phyloP scores from a whole-genome alignment of 164 flowering plant species.

The Kingdonia uniflora region DNA sequence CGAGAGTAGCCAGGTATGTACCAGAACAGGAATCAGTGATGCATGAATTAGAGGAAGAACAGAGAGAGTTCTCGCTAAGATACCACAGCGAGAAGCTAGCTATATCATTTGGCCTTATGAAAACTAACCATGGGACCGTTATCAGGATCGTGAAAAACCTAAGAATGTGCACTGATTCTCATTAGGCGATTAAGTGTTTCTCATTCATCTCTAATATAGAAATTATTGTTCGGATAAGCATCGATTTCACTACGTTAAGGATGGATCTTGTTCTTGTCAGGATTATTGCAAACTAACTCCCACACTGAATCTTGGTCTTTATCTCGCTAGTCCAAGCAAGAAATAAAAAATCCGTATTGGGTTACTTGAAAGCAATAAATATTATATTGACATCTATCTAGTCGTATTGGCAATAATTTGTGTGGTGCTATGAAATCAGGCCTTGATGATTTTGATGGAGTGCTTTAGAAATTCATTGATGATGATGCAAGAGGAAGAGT shows the following conservation, averaged over 20 bases:
- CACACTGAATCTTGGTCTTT: too few species aligned
- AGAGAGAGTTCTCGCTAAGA: slow-evolving; percentile 50
- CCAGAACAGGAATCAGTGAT: slow-evolving; percentile 40
- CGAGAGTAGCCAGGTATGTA: slow-evolving; percentile 45
- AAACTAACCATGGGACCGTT: slow-evolving; percentile 20
- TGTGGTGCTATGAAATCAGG: too few species aligned
- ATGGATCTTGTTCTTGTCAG: slow-evolving; percentile 59
- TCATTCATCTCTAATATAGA: slow-evolving; percentile 42
- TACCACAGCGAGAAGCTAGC: slow-evolving; percentile 82
- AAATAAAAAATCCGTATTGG: too few species aligned
- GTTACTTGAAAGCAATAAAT: too few species aligned
- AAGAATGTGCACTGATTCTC: slow-evolving; percentile 72
- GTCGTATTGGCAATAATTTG: too few species aligned
- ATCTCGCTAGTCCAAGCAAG: too few species aligned
- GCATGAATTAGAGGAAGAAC: slow-evolving; percentile 76
- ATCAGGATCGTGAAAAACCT: slow-evolving; percentile 67
- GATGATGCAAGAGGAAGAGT: too few species aligned
- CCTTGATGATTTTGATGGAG: too few species aligned
- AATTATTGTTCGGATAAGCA: slow-evolving; percentile 64
- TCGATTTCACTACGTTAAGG: slow-evolving; percentile 62
- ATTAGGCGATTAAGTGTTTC: slow-evolving; percentile 48
- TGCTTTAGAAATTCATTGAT: too few species aligned
- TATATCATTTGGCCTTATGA: slow-evolving; percentile 56
- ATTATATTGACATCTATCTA: too few species aligned
- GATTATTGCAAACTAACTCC: slow-evolving; percentile 26